These are phyloP conservation scores for Pseudocercospora pini-densiflorae DNA, from an alignment of 2,329 filamentous ascomycete genomes.

Conservation along the genomic window DNA sequence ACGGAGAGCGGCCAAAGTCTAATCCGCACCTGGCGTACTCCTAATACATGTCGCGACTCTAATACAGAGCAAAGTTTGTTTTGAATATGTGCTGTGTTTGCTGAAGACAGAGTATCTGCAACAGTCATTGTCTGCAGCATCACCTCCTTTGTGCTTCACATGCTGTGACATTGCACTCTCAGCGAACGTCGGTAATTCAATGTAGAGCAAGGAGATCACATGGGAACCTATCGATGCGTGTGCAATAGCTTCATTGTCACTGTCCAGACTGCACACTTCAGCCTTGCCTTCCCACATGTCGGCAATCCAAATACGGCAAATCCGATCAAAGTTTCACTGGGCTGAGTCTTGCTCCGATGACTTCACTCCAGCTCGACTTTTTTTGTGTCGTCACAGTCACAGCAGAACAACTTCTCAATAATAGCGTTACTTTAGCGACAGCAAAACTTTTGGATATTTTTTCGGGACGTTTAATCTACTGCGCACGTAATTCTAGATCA, in stretches of 20 bases:
- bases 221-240: too few relatives aligned
- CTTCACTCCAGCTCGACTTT: background rate
- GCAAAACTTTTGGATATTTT: background rate
- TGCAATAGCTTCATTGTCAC: too few relatives aligned
- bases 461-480: background rate
- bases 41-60: background rate
- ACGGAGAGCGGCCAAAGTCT: background rate
- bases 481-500: slow-evolving; percentile 11
- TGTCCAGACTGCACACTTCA: too few relatives aligned
- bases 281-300: background rate
- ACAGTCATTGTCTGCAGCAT: background rate
- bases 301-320: background rate
- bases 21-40: too few relatives aligned
- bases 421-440: too few relatives aligned
- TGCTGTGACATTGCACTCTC: background rate
- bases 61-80: background rate
- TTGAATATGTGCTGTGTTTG: background rate
- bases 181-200: too few relatives aligned
- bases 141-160: background rate
- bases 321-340: background rate
- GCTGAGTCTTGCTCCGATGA: background rate
- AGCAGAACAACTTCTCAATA: background rate
- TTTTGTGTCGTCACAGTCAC: background rate
- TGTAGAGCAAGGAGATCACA: background rate
- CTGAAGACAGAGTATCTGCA: background rate